Percentiles rank a stretch among this genome's conserved stretches.
phyloP scores from a whole-genome alignment of 495 filamentous ascomycete genomes.

The Thozetella sp. region DNA sequence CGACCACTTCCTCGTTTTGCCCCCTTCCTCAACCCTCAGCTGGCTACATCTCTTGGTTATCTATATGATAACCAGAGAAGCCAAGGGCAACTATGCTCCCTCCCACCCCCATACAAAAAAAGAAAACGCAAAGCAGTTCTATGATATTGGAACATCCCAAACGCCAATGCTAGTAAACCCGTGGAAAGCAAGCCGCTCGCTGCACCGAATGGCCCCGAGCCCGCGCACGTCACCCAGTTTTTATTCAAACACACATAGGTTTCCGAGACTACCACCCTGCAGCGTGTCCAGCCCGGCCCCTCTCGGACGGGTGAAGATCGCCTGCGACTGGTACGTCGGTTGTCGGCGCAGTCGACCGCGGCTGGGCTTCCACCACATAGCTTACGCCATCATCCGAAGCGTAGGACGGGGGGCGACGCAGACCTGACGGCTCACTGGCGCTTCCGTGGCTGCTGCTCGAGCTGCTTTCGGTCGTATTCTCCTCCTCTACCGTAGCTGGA shows the following conservation, averaged over 20 bases:
- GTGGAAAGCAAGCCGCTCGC: background rate
- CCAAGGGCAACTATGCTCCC: too few relatives aligned
- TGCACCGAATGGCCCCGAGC: background rate
- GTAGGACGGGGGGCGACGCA: slow-evolving; percentile 67
- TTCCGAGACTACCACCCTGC: slow-evolving; percentile 14
- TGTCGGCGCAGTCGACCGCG: slow-evolving; percentile 50
- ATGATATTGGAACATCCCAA: too few relatives aligned
- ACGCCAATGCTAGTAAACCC: too few relatives aligned
- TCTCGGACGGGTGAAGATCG: slow-evolving; percentile 43
- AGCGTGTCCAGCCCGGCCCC: slow-evolving; percentile 21
- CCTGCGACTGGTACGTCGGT: slow-evolving; percentile 39
- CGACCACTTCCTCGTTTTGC: too few relatives aligned
- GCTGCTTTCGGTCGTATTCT: slow-evolving; percentile 3
- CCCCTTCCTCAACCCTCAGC: too few relatives aligned
- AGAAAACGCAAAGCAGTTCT: too few relatives aligned
- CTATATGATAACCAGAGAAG: too few relatives aligned
- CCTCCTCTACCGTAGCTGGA: slow-evolving; percentile 14
- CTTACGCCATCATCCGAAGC: slow-evolving; percentile 70
- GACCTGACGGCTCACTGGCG: slow-evolving; percentile 17
- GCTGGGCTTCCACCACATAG: slow-evolving; percentile 66
- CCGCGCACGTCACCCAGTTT: background rate
- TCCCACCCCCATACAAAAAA: too few relatives aligned
- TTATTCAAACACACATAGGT: background rate
- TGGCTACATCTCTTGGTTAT: too few relatives aligned
- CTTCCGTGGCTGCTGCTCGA: background rate